Evolutionary conservation across 106 monocot species (phyloP).

Genomic region (Iris macrosiphon): DNA sequence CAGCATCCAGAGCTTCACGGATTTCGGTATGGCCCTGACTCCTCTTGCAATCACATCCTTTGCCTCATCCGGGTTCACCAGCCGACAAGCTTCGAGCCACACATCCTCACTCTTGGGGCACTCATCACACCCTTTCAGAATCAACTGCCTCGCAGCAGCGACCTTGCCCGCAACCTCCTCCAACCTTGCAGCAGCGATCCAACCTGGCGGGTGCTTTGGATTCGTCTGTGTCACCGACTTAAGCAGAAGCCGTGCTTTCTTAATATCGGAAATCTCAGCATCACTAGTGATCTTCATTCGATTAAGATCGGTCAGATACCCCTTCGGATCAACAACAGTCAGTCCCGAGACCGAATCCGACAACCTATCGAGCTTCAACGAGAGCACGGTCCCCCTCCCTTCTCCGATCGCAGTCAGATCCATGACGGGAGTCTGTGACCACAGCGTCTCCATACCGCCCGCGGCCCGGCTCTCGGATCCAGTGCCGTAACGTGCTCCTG

Average conservation of each 20-base stretch:
- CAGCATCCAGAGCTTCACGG: constrained; percentile 95
- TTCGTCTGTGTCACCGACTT: constrained; percentile 98
- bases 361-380: constrained; percentile 83
- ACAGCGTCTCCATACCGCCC: constrained; percentile 89
- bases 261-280: constrained; percentile 98
- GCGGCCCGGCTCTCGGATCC: constrained; percentile 82
- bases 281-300: constrained; percentile 99
- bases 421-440: constrained; percentile 88
- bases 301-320: constrained; percentile 92
- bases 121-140: constrained; percentile 95
- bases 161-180: constrained; percentile 98
- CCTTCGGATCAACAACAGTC: constrained; percentile 94
- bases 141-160: constrained; percentile 82
- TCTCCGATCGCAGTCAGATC: constrained; percentile 96
- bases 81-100: constrained; percentile 89
- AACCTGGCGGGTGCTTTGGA: constrained; percentile 94
- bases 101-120: constrained; percentile 98
- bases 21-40: constrained; percentile 77
- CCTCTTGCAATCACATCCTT: constrained; percentile 92
- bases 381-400: constrained; percentile 90
- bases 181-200: constrained; percentile 95
- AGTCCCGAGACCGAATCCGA: constrained; percentile 95
- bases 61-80: constrained; percentile 82
- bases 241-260: constrained; percentile 87
- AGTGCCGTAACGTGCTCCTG: constrained; percentile 89